Percentiles rank a stretch among this genome's conserved stretches.
phyloP scores from a whole-genome alignment of 2,329 filamentous ascomycete species.

The Fusarium sp. region DNA sequence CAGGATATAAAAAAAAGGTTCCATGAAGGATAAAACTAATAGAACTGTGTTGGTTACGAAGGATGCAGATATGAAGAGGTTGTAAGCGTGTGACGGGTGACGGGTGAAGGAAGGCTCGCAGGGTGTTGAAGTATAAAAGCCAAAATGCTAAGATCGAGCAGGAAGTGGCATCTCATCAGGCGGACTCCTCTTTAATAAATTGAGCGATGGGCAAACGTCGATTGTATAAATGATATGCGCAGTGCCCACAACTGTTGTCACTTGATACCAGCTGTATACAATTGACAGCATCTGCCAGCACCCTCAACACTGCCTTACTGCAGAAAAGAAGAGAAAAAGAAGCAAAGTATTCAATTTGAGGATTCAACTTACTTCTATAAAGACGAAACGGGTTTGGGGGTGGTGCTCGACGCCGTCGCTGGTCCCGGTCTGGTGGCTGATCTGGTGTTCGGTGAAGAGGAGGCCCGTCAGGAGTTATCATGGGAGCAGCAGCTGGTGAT shows the following conservation, averaged over 20 bases:
- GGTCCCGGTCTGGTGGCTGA: conserved; percentile 43
- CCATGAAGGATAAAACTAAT: background rate
- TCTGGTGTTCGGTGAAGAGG: conserved; percentile 47
- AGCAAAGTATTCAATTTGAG: background rate
- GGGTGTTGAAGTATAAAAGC: background rate
- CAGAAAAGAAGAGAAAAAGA: background rate
- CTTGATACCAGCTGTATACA: conserved; percentile 12
- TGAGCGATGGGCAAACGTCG: background rate
- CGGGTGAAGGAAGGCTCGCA: background rate
- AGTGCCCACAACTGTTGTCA: conserved; percentile 17
- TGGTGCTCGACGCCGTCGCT: conserved; percentile 45
- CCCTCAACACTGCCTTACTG: conserved; percentile 14
- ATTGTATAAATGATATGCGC: background rate
- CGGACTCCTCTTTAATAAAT: background rate
- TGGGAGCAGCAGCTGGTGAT: conserved; percentile 27
- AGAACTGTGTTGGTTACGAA: conserved; percentile 3
- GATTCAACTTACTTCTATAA: conserved; percentile 52
- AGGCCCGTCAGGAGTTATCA: conserved; percentile 45
- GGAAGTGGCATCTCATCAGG: background rate
- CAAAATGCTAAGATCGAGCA: background rate
- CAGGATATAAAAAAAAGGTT: background rate
- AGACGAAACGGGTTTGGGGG: conserved; percentile 55
- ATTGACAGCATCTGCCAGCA: conserved; percentile 4
- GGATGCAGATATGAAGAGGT: background rate
- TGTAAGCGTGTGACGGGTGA: background rate